Conservation (phyloP, 2,329 filamentous ascomycete species). For the Cryphonectria japonica region DNA sequence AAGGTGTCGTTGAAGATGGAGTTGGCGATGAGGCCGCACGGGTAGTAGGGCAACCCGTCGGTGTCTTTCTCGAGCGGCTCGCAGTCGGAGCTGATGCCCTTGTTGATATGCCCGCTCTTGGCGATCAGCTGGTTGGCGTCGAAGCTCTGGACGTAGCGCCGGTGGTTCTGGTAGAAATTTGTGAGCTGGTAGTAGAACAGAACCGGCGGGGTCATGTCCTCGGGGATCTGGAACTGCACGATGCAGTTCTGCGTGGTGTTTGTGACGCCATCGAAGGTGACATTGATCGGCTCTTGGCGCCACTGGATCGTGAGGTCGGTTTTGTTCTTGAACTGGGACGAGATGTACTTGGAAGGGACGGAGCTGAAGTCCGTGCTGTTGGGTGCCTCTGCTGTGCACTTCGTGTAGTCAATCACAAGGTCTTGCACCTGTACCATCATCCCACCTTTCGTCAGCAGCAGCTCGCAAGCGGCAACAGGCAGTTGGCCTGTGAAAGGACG, state of each 20-base stretch:
- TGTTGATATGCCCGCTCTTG: conserved; percentile 52
- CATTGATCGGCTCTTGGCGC: conserved; percentile 46
- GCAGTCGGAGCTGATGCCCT: conserved; percentile 63
- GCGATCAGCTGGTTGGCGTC: conserved; percentile 82
- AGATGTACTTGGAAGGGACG: conserved; percentile 63
- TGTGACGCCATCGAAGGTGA: conserved; percentile 45
- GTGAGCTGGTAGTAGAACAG: conserved; percentile 94
- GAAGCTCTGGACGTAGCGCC: conserved; percentile 91
- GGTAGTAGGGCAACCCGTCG: conserved; percentile 77
- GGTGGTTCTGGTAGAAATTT: conserved; percentile 99
- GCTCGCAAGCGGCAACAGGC: background rate
- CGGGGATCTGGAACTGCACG: conserved; percentile 78
- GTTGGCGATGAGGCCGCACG: conserved; percentile 94
- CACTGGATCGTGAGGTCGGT: conserved; percentile 46
- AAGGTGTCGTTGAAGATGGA: conserved; percentile 97
- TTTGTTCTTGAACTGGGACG: conserved; percentile 71
- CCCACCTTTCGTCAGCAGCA: conserved; percentile 26
- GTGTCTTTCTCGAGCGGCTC: conserved; percentile 66
- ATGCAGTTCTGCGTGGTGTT: conserved; percentile 62
- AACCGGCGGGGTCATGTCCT: conserved; percentile 79
- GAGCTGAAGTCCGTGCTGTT: conserved; percentile 42
- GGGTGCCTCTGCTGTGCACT: conserved; percentile 66
- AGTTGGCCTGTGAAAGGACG: background rate
- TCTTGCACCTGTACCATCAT: conserved; percentile 73
- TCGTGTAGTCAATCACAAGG: conserved; percentile 86